Evolutionary conservation across 2,329 filamentous ascomycete species (phyloP), one percentile per base, ranked within the genome.

Genomic region (Aspergillus carbonarius): DNA sequence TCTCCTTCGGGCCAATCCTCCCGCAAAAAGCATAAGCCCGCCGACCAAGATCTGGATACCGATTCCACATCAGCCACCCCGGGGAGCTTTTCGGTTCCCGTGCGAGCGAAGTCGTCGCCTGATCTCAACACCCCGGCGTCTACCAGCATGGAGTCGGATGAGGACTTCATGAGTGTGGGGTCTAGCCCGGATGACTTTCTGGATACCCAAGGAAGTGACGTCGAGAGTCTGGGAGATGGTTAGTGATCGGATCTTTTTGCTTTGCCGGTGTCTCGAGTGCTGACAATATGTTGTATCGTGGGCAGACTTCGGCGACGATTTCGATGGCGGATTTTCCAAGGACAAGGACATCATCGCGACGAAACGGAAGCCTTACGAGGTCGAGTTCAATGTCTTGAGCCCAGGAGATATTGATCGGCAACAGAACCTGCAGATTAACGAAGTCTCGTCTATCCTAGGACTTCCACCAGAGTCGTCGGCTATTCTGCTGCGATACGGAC

Each of bases 371-470:
- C 82, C 90, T 1, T 96, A 93, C 72, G 88, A 97, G 72, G 88
- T 96, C 57, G 88, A 91, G 37, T 96, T 87, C 81, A 92, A 87
- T 66, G 90, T 98, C 32, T 88, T 89, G 70, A 85, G 86, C 61
- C 93, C 95, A 0, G 72, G 78, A 50, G 91, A 96, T 69, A 96
- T 99, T 58, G 88, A 95, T 71, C 82, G 79, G 34, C 90, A 96
- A 70, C 95, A 99, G 74, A 86, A 93, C 68, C 85, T 88, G 56
- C 90, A 97, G 76, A 86, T 99, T 67, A 83, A 89, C 66, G 93
- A 98, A 72, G 92, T 98, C 60, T 92, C 95, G 63, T 90, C 89
- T 80, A 93, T 99, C 63, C 83, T 99, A 35, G 91, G 93, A 60
- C 88, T 97, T 72, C 87, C 90, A 15, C 90, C 91, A 68, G 95